Evolutionary conservation across 2,329 filamentous ascomycete genomes (phyloP), one percentile per base, ranked within the genome.

Genomic region (Hypoxylon sp.): DNA sequence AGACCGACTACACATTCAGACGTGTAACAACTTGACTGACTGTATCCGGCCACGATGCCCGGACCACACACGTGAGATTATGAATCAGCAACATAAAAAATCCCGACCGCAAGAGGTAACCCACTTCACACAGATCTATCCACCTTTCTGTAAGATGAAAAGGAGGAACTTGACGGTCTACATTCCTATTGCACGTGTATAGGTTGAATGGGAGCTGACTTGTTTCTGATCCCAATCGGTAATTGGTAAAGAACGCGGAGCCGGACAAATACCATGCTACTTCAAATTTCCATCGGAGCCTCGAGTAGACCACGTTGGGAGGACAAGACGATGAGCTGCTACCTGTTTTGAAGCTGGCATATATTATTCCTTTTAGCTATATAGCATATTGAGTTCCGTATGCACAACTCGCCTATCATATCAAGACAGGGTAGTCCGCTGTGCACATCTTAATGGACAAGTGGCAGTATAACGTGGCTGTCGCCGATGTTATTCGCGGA

Each of bases 401-500:
- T 62, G 48, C 52, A 53, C 13, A 48, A 57, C 39, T 62, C 59
- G 31, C 65, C 61, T 65, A 68, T 70, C 62, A 63, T 53, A 52
- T 24, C 35, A 51, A 47, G 58, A 65, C 68, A 63, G 31, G 53
- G 19, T 32, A 62, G 21, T 39, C 42, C 51, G 21, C 15, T 17
- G 32, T 61, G 65, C 54, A 56, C 39, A 65, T 70, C 58, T 65
- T 17, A 58, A 61, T 66, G 46, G 55, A 68, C 68, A 70, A 64
- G 65, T 70, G 65, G 65, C 68, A 63, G 52, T 58, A 65, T 61
- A 70, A 70, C 68, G 65, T 66, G 68, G 62, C 68, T 62, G 51
- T 63, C 42, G 52, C 54, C 2, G 32, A 59, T 52, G 13, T 44
- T 65, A 68, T 66, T 68, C 61, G 57, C 50, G 60, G 65, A 66